These are phyloP conservation scores for Solanum piurae DNA, from an alignment of 257 asterid species.

Conservation along the genomic window DNA sequence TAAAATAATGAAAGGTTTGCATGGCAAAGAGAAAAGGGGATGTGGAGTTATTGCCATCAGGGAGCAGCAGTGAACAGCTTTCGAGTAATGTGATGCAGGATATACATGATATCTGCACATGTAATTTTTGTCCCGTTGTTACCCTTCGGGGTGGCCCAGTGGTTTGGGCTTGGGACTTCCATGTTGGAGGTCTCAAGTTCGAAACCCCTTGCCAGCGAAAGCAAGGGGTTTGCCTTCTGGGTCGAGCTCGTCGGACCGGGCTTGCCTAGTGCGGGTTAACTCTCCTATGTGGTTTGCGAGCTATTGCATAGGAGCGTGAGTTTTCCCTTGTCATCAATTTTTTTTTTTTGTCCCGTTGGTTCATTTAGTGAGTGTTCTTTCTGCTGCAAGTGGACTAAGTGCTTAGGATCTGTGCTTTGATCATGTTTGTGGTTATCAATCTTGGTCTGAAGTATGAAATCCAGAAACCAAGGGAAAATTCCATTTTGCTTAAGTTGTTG, in stretches of 20 bases:
- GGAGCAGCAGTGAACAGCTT: not conserved
- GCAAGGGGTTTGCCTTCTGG: too few relatives aligned
- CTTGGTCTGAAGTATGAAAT: not conserved
- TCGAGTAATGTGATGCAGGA: not conserved
- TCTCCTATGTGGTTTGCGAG: too few relatives aligned
- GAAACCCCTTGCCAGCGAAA: too few relatives aligned
- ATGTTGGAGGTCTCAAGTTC: too few relatives aligned
- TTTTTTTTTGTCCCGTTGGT: not conserved
- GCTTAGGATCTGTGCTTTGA: not conserved
- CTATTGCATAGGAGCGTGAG: too few relatives aligned
- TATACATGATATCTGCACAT: not conserved
- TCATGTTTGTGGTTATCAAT: conserved; percentile 7
- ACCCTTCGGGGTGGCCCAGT: too few relatives aligned
- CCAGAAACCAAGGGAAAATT: not conserved
- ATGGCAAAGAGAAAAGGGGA: not conserved
- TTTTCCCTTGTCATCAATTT: too few relatives aligned
- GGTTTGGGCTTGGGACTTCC: too few relatives aligned
- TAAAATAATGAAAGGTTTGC: not conserved
- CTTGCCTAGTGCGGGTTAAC: too few relatives aligned
- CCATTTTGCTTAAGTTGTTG: not conserved
- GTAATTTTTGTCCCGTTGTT: not conserved
- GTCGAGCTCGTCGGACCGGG: too few relatives aligned
- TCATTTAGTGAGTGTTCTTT: not conserved
- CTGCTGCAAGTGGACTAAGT: conserved; percentile 1
- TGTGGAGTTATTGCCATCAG: not conserved